phyloP scores from a whole-genome alignment of 1,284 basidiomycete genomes.

The Trichosporon coremiiforme region DNA sequence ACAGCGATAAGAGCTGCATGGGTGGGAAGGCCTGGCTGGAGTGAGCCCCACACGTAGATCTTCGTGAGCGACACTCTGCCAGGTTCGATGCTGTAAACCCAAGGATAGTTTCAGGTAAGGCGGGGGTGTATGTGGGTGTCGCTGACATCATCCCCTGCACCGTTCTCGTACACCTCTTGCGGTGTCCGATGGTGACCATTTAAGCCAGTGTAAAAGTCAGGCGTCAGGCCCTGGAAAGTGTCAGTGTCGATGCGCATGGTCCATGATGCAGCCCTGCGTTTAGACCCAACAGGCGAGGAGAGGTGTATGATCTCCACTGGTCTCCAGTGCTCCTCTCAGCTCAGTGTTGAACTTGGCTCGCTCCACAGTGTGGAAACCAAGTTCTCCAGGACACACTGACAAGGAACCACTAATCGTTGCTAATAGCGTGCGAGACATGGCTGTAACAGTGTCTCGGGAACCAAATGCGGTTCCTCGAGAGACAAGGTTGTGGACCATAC shows the following conservation, averaged over 20 bases:
- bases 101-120: conserved; percentile 33
- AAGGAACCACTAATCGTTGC: neutral
- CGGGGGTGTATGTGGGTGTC: conserved; percentile 50
- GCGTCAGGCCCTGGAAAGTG: conserved; percentile 62
- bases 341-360: neutral
- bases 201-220: conserved; percentile 71
- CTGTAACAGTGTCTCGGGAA: conserved; percentile 18
- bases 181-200: conserved; percentile 57
- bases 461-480: conserved; percentile 7
- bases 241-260: neutral
- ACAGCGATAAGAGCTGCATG: neutral
- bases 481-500: conserved; percentile 4
- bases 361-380: neutral
- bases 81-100: neutral
- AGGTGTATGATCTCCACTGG: neutral
- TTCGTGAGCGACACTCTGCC: neutral
- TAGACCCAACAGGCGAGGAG: too few relatives aligned
- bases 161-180: conserved; percentile 23
- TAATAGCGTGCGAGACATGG: conserved; percentile 19
- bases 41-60: conserved; percentile 11
- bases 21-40: neutral
- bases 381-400: neutral
- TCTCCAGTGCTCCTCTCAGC: neutral
- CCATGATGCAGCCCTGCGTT: neutral
- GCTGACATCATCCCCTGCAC: conserved; percentile 34